phyloP scores from a whole-genome alignment of 257 asterid species.

The Salvia hispanica region DNA sequence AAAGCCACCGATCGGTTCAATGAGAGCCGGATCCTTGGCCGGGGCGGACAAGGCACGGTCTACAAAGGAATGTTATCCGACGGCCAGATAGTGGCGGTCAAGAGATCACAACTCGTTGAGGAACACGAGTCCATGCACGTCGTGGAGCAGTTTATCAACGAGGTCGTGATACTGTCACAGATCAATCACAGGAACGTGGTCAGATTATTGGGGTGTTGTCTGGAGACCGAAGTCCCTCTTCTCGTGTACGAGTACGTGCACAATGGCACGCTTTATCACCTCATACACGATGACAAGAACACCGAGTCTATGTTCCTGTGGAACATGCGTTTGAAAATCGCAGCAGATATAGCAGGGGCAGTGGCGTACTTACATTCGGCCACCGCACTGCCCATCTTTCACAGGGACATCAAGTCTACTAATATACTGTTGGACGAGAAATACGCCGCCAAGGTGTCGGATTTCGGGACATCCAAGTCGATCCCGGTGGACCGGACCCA shows the following conservation, averaged over 20 bases:
- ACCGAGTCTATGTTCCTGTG: conserved; percentile 5
- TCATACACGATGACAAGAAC: conserved; percentile 6
- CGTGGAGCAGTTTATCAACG: conserved; percentile 34
- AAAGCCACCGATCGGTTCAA: conserved; percentile 27
- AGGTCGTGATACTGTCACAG: conserved; percentile 33
- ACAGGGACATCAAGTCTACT: conserved; percentile 35
- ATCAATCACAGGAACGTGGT: conserved; percentile 35
- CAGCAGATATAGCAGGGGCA: conserved; percentile 30
- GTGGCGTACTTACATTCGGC: conserved; percentile 30
- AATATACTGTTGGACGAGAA: conserved; percentile 36
- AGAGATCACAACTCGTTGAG: conserved; percentile 28
- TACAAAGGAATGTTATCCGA: conserved; percentile 33
- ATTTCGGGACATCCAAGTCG: conserved; percentile 32
- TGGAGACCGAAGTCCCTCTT: conserved; percentile 26
- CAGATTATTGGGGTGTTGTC: conserved; percentile 30
- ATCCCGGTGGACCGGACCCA: conserved; percentile 36
- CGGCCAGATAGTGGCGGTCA: conserved; percentile 27
- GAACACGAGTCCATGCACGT: conserved; percentile 21
- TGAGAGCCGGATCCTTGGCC: conserved; percentile 29
- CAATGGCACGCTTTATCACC: conserved; percentile 26
- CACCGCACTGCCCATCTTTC: conserved; percentile 29
- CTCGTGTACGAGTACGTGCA: conserved; percentile 26
- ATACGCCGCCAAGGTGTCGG: conserved; percentile 26
- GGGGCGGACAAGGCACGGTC: conserved; percentile 34
- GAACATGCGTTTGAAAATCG: conserved; percentile 26